A percentile compares a stretch with the other conserved stretches of the same genome.
Conservation (phyloP, 495 filamentous ascomycete species). For the Penicillium lagena region DNA sequence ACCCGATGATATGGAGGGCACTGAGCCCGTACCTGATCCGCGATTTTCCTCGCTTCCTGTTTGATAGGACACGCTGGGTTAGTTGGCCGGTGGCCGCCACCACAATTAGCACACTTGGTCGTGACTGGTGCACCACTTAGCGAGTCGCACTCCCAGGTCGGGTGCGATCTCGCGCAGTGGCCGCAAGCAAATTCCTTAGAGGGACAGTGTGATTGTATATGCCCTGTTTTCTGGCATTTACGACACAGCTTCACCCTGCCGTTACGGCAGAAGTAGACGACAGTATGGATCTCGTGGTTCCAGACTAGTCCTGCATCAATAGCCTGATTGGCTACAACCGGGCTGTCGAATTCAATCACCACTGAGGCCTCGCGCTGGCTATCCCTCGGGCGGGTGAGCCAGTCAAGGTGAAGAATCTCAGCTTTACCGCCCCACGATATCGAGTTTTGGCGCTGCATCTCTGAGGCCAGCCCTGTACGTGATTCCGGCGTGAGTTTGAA, state of each 20-base stretch:
- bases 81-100: too few relatives aligned
- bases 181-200: conserved; percentile 4
- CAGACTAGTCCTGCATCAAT: conserved; percentile 6
- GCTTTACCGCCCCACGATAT: neutral
- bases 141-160: conserved; percentile 13
- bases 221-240: conserved; percentile 13
- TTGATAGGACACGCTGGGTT: too few relatives aligned
- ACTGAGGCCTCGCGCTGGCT: conserved; percentile 5
- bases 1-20: too few relatives aligned
- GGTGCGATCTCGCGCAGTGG: conserved; percentile 7
- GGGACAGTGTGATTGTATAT: conserved; percentile 12
- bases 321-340: conserved; percentile 9
- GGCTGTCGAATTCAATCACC: conserved; percentile 14
- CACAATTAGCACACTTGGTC: conserved; percentile 7
- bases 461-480: neutral
- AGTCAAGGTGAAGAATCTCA: neutral
- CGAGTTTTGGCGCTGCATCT: neutral
- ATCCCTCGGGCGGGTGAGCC: conserved; percentile 3
- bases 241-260: conserved; percentile 8
- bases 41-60: too few relatives aligned
- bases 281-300: conserved; percentile 3
- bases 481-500: neutral
- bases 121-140: neutral
- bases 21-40: too few relatives aligned
- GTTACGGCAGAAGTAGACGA: conserved; percentile 4